phyloP scores from a whole-genome alignment of 495 filamentous ascomycete species.

The Talaromyces wortmannii region DNA sequence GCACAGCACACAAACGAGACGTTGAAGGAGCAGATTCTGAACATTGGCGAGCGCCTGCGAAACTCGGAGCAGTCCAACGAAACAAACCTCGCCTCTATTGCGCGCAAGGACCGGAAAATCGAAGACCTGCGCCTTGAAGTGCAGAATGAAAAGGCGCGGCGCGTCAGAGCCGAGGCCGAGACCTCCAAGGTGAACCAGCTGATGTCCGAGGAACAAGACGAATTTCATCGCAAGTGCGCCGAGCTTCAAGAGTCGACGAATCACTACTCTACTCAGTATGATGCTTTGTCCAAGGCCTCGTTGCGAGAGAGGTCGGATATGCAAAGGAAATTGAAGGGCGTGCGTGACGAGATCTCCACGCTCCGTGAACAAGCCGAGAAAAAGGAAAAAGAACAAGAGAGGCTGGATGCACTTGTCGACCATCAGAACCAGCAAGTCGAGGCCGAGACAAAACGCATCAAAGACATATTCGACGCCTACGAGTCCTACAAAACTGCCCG shows the following conservation, averaged over 20 bases:
- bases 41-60: constrained; percentile 47
- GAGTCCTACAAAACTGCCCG: constrained; percentile 57
- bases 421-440: constrained; percentile 64
- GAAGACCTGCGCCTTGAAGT: constrained; percentile 63
- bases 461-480: constrained; percentile 47
- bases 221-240: constrained; percentile 54
- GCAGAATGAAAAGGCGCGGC: constrained; percentile 57
- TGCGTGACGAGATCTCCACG: constrained; percentile 19
- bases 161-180: constrained; percentile 54
- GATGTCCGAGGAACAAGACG: constrained; percentile 45
- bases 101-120: constrained; percentile 74
- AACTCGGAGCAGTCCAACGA: constrained; percentile 67
- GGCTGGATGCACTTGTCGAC: constrained; percentile 57
- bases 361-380: constrained; percentile 32
- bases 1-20: constrained; percentile 64
- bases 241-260: constrained; percentile 52
- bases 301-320: constrained; percentile 48
- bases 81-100: constrained; percentile 62
- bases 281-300: constrained; percentile 57
- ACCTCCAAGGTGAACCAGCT: constrained; percentile 58
- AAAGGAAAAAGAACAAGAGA: constrained; percentile 50
- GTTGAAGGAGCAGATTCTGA: constrained; percentile 67
- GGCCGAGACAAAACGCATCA: constrained; percentile 50
- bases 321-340: constrained; percentile 22
- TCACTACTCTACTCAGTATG: constrained; percentile 54